Evolutionary conservation across 495 filamentous ascomycete species (phyloP).

Genomic region (Clavariopsis aquatica): DNA sequence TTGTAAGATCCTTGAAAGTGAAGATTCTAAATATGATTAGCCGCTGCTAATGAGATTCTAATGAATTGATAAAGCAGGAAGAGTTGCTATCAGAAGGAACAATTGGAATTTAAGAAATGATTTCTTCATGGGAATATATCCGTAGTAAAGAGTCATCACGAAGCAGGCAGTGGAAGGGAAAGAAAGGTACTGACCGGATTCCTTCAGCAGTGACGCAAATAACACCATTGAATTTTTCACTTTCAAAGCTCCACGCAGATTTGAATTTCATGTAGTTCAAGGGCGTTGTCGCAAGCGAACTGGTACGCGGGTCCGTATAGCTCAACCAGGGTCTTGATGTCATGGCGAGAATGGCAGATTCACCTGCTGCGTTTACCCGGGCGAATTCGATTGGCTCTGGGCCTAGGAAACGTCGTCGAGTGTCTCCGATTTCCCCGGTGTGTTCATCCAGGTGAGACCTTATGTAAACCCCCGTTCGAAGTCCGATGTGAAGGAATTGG

Average conservation of each 20-base stretch:
- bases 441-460: conserved; percentile 91
- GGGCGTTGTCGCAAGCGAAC: conserved; percentile 86
- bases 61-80: not conserved
- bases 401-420: conserved; percentile 88
- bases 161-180: conserved; percentile 41
- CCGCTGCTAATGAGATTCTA: not conserved
- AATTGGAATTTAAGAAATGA: conserved; percentile 63
- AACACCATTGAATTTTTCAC: conserved; percentile 90
- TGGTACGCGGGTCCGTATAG: conserved; percentile 80
- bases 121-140: conserved; percentile 27
- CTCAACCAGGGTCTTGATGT: conserved; percentile 91
- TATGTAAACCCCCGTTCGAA: conserved; percentile 93
- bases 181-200: conserved; percentile 66
- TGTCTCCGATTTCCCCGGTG: conserved; percentile 92
- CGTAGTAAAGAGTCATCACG: conserved; percentile 67
- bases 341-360: conserved; percentile 84
- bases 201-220: conserved; percentile 91
- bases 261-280: conserved; percentile 84
- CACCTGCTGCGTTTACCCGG: conserved; percentile 77
- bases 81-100: conserved; percentile 65
- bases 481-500: conserved; percentile 89
- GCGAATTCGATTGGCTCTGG: conserved; percentile 86
- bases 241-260: conserved; percentile 94
- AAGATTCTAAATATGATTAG: conserved; percentile 70
- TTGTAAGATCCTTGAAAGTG: conserved; percentile 79